A percentile compares a stretch with the other conserved stretches of the same genome.
These are phyloP conservation scores for Talaromyces sp. DNA, from an alignment of 2,329 filamentous ascomycete species.

Conservation along the genomic window DNA sequence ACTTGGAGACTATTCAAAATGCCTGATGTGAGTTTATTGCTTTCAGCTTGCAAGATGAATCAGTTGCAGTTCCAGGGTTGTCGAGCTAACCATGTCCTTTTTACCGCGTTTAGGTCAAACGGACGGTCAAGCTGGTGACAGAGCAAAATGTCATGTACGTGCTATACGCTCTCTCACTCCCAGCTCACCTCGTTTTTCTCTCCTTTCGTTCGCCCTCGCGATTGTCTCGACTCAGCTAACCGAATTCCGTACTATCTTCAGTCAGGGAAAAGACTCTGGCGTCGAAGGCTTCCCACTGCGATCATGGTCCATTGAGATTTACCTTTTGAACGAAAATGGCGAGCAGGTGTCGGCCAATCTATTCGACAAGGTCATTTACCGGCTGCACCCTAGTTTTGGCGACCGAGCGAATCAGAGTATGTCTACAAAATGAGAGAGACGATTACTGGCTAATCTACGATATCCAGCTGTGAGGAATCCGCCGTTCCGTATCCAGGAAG, in stretches of 20 bases:
- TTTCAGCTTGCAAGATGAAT: not conserved
- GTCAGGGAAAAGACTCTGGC: constrained; percentile 71
- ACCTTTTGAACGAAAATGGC: constrained; percentile 77
- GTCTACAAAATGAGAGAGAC: constrained; percentile 29
- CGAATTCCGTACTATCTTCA: constrained; percentile 6
- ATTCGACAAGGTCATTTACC: constrained; percentile 90
- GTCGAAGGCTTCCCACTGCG: constrained; percentile 89
- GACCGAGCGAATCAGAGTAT: constrained; percentile 74
- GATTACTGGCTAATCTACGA: not conserved
- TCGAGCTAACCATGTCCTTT: not conserved
- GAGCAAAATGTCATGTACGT: constrained; percentile 84
- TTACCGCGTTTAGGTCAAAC: constrained; percentile 58
- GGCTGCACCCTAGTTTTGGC: constrained; percentile 88
- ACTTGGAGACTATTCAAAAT: constrained; percentile 25
- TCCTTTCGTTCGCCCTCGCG: not conserved
- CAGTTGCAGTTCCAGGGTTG: not conserved
- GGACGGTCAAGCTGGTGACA: constrained; percentile 87
- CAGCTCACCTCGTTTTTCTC: not conserved
- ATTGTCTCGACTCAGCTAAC: not conserved
- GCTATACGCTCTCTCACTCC: constrained; percentile 5
- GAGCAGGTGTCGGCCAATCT: constrained; percentile 76
- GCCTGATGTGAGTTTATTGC: constrained; percentile 37
- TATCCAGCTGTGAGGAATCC: constrained; percentile 70
- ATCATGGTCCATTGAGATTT: constrained; percentile 83
- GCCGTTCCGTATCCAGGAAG: constrained; percentile 84